Evolutionary conservation across 176 grass and related monocot species (phyloP).

Genomic region (Sorghum bicolor): DNA sequence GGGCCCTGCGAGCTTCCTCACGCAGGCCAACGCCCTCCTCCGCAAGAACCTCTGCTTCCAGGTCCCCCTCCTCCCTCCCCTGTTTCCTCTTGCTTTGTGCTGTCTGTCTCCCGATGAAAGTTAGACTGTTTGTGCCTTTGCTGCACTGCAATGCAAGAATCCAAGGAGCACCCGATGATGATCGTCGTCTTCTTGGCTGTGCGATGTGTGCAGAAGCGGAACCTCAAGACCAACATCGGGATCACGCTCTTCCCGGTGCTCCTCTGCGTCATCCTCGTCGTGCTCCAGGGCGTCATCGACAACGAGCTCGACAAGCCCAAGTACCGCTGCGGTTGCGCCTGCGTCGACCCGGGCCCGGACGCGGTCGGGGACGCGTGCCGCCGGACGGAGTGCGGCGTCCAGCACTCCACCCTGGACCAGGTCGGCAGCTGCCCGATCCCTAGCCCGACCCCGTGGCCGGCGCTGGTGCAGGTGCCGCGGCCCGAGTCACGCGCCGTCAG

Average conservation of each 20-base stretch:
- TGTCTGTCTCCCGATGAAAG: not conserved
- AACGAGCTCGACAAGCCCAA: constrained; percentile 67
- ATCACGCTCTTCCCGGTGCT: constrained; percentile 72
- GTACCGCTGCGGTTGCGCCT: constrained; percentile 70
- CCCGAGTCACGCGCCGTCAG: constrained; percentile 48
- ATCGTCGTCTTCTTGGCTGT: not conserved
- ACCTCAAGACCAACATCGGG: constrained; percentile 76
- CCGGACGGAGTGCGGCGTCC: constrained; percentile 62
- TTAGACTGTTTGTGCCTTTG: not conserved
- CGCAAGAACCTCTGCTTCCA: constrained; percentile 98
- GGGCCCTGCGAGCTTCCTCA: constrained; percentile 53
- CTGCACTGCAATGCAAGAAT: not conserved
- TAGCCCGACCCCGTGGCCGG: constrained; percentile 58
- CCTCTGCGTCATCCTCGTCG: constrained; percentile 58
- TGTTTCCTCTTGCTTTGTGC: not conserved
- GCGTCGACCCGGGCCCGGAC: constrained; percentile 31
- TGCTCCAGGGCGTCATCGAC: constrained; percentile 57
- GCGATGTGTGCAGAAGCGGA: constrained; percentile 53
- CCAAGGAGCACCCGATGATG: not conserved
- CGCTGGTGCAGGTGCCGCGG: constrained; percentile 59
- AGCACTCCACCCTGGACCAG: constrained; percentile 78
- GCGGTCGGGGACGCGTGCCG: constrained; percentile 41
- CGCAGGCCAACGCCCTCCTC: constrained; percentile 96
- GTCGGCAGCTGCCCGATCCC: constrained; percentile 64
- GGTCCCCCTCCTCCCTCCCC: constrained; percentile 24